phyloP scores from a whole-genome alignment of 345 rosid genomes.

The Eucalyptus pauciflora region DNA sequence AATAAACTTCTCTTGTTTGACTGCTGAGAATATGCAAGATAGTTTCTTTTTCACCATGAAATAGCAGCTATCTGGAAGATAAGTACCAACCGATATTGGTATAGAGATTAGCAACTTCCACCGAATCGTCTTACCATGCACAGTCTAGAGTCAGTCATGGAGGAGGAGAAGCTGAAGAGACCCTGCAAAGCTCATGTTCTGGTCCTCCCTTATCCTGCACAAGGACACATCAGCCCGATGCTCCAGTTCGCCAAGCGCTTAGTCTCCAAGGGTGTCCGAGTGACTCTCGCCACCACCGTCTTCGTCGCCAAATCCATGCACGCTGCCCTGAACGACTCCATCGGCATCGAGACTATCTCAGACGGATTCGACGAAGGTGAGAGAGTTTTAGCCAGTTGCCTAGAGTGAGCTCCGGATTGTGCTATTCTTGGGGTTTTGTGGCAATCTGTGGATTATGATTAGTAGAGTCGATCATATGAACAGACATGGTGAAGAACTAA shows the following conservation, averaged over 20 bases:
- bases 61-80: not conserved
- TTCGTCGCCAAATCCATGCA: not conserved
- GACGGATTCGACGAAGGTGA: conserved; percentile 24
- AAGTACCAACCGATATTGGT: not conserved
- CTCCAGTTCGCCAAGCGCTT: conserved; percentile 1
- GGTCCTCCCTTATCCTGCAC: not conserved
- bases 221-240: conserved; percentile 7
- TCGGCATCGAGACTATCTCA: conserved; percentile 11
- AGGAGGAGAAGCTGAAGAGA: not conserved
- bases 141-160: not conserved
- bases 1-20: not conserved
- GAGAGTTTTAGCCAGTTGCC: not conserved
- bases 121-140: not conserved
- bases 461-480: not conserved
- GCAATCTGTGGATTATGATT: not conserved
- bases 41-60: not conserved
- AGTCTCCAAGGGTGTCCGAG: not conserved
- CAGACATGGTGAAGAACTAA: not conserved
- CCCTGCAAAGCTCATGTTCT: not conserved
- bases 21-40: not conserved
- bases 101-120: not conserved
- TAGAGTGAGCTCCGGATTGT: not conserved
- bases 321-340: not conserved
- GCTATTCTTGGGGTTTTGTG: not conserved
- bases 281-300: not conserved